Base-by-base conservation (phyloP, 176 grass and related monocot species). In the Eleusine coracana region DNA sequence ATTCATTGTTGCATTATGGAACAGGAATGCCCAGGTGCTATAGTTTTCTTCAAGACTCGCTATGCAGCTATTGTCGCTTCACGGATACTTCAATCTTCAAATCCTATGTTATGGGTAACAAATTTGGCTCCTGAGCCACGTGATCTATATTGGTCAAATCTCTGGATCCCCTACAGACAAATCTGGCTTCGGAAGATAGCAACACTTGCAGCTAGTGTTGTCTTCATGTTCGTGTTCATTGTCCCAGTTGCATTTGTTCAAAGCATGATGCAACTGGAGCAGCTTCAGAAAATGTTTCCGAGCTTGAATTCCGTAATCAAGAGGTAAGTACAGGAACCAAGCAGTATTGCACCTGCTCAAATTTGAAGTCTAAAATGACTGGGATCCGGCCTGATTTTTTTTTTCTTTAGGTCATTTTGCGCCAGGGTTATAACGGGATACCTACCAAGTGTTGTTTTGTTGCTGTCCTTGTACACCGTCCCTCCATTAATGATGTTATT, bases 31-130 rank as follows among this genome's bases (percentile, higher is more conserved):
- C 88, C 93, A 54, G 86, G 92, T 75, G 95, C 95, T 40, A 91
- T 98, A 68, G 90, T 98, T 56, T 98, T 98, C 76, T 98, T 98
- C 90, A 95, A 98, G 84, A 98, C 95, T 73, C 95, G 95, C 1
- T 98, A 94, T 70, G 95, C 92, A 31, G 90, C 95, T 8, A 65
- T 92, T 39, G 91, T 98, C 12, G 95, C 92, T 21, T 91, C 92
- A n/a, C 84, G 71, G 65, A 66, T 94, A 66, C 87, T 98, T 68
- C 95, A 95, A 49, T 91, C 95, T 51, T 90, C 92, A 52, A 98
- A 95, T 63, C 92, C 95, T 78, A 98, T 94, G 86, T 27, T 93
- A 63, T 98, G 95, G 95, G 95, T 98, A 36, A 98, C 92, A 11
- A 65, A 95, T 49, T 65, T 86, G 75, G 90, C 95, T 39, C 95